Percentiles rank a stretch among this genome's conserved stretches.
Conservation (phyloP, 1,139 yeast genomes). For the Pichia sp. region DNA sequence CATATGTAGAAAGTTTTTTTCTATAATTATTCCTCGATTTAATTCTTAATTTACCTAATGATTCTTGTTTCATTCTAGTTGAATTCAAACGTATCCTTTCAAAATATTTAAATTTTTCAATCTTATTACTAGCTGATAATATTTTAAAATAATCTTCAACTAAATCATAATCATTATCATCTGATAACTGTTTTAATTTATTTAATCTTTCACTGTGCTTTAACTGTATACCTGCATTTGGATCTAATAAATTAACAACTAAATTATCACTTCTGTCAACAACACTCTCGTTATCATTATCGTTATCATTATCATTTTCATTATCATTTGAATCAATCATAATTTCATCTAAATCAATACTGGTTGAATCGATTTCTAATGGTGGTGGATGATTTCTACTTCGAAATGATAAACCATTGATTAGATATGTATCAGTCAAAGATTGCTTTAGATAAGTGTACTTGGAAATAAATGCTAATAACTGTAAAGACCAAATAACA, state of each 20-base stretch:
- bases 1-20: conserved; percentile 28
- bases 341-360: conserved; percentile 22
- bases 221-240: not conserved
- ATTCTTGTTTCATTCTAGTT: conserved; percentile 24
- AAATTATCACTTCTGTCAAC: too few relatives aligned
- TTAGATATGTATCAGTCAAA: conserved; percentile 64
- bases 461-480: conserved; percentile 87
- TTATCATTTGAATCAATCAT: conserved; percentile 24
- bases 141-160: conserved; percentile 20
- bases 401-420: conserved; percentile 46
- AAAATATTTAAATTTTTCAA: conserved; percentile 24
- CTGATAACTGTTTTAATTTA: conserved; percentile 3
- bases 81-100: conserved; percentile 26
- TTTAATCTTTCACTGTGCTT: conserved; percentile 10
- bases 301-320: not conserved
- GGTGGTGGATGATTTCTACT: conserved; percentile 27
- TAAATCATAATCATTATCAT: conserved; percentile 8
- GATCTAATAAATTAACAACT: not conserved
- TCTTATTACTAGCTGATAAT: conserved; percentile 17
- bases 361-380: conserved; percentile 21
- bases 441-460: conserved; percentile 72
- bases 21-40: conserved; percentile 21
- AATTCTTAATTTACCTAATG: conserved; percentile 23
- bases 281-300: not conserved
- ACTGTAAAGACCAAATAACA: conserved; percentile 86